A percentile compares a stretch with the other conserved stretches of the same genome.
Evolutionary conservation across 2,329 filamentous ascomycete genomes (phyloP).

Genomic region (Aciculosporium take): DNA sequence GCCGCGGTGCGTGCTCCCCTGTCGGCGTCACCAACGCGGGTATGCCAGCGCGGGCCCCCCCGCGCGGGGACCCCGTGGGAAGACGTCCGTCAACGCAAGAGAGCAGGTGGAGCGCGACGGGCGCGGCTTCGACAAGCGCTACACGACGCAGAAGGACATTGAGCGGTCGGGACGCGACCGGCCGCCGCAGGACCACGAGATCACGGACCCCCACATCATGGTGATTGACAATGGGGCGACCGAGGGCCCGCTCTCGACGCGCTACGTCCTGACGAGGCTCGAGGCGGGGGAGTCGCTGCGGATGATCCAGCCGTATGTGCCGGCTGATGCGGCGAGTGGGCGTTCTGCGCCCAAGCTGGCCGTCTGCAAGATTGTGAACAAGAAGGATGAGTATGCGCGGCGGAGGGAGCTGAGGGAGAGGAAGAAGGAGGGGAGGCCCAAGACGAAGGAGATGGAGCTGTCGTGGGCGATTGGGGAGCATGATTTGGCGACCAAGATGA

Average conservation of each 20-base stretch:
- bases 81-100: background rate
- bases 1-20: background rate
- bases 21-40: background rate
- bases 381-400: slow-evolving; percentile 32
- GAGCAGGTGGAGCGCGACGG: slow-evolving; percentile 9
- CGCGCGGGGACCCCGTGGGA: background rate
- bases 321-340: slow-evolving; percentile 14
- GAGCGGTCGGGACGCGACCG: slow-evolving; percentile 22
- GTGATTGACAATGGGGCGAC: slow-evolving; percentile 26
- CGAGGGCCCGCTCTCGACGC: slow-evolving; percentile 24
- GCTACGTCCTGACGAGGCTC: slow-evolving; percentile 26
- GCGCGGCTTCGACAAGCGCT: slow-evolving; percentile 19
- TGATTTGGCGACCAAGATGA: slow-evolving; percentile 60
- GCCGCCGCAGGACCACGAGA: slow-evolving; percentile 29
- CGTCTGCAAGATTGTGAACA: slow-evolving; percentile 58
- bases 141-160: slow-evolving; percentile 20
- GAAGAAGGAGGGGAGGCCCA: slow-evolving; percentile 27
- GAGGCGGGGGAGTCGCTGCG: slow-evolving; percentile 25
- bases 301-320: slow-evolving; percentile 25
- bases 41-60: background rate
- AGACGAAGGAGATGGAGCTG: slow-evolving; percentile 67
- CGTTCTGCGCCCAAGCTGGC: slow-evolving; percentile 25
- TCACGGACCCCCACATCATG: slow-evolving; percentile 27
- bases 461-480: slow-evolving; percentile 74
- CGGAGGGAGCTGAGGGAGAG: slow-evolving; percentile 28